phyloP scores from a whole-genome alignment of 73 alveolate genomes.

The Blepharisma stoltei region DNA sequence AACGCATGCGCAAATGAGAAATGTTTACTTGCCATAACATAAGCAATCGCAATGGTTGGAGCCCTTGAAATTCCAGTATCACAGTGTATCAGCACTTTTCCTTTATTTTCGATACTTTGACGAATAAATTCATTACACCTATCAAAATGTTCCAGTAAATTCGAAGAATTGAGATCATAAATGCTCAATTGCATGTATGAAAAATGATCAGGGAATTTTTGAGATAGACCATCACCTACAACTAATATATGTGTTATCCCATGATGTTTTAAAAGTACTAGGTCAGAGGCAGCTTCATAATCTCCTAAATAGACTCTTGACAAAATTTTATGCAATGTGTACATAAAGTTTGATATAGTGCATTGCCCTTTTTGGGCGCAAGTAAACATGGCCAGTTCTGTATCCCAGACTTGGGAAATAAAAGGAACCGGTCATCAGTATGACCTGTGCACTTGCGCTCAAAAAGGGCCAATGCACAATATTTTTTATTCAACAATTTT shows the following conservation, averaged over 20 bases:
- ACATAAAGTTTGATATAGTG: no score
- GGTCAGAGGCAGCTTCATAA: no score
- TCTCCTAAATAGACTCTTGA: no score
- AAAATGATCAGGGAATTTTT: background rate
- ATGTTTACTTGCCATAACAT: background rate
- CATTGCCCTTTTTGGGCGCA: no score
- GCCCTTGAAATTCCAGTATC: background rate
- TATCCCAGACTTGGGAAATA: no score
- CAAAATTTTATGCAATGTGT: no score
- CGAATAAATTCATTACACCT: background rate
- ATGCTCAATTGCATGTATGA: background rate
- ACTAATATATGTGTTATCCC: background rate
- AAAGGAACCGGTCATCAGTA: no score
- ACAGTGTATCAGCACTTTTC: background rate
- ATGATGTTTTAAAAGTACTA: background rate
- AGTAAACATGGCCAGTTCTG: no score
- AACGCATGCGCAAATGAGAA: background rate
- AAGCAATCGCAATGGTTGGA: background rate
- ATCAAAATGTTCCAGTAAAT: background rate
- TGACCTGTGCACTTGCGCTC: no score
- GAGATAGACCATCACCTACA: background rate
- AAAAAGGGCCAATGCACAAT: no score
- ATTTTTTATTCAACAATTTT: no score
- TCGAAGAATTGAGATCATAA: background rate
- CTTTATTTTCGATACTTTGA: background rate